Base-by-base conservation (phyloP, 2,329 filamentous ascomycete species). In the Penicillium capsulatum region DNA sequence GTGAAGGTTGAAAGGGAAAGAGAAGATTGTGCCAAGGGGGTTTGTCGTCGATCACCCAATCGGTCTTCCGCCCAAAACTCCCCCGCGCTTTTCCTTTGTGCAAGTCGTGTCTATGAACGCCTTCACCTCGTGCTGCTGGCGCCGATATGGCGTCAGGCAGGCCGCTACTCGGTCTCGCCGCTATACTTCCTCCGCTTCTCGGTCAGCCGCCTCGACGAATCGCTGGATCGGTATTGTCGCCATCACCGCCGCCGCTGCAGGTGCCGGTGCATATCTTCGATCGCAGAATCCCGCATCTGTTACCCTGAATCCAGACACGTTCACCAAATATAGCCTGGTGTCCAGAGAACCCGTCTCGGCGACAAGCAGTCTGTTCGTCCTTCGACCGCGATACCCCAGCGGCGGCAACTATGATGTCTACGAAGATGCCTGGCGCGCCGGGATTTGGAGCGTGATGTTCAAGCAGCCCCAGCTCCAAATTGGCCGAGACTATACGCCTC, bases 381-480 rank as follows among this genome's bases (percentile, higher is more conserved):
- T 73, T 9, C 60, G 61, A 20, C 66, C 68, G 7, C 54, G 56
- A 15, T 49, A 55, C 35, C 55, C 47, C 26, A 61, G 52, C 40
- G 50, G 45, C 37, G 48, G 40, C 44, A 67, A 65, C 30, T 54
- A 52, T 30, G 59, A 62, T 17, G 57, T 66, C 26, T 72, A 75
- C 41, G 55, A 62, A 3, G 52, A 66, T 8, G 72, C 72, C 16
- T 83, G 80, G 77, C 64, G 66, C 30, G 72, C 77, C 40, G 84
- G 85, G 3, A 74, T 94, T 29, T 94, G 88, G 84, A 89, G 84
- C 47, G 83, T 97, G 22, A 85, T 96, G 69, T 81, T 95, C 59
- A 95, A 94, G 68, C 92, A 97, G 68, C 92, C 92, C 2, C 83
- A 95, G 62, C 69, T 97, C 41, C 90, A 96, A 66, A 94, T 98